Evolutionary conservation across 1,284 basidiomycete genomes (phyloP).

Genomic region (Ceratobasidium sp.): DNA sequence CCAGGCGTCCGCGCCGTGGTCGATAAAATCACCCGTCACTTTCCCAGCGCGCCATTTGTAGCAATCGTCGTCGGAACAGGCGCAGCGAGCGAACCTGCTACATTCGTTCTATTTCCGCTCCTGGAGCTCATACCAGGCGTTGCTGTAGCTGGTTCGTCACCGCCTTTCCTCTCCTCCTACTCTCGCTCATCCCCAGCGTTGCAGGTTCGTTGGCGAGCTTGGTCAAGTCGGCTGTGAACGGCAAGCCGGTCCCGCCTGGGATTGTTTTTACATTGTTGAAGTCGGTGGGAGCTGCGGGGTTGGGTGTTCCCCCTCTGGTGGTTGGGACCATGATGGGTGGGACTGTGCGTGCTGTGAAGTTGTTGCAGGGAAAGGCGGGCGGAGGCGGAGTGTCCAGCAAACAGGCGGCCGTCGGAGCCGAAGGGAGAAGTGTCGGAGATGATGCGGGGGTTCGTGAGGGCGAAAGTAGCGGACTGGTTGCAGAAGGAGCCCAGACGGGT

Average conservation of each 20-base stretch:
- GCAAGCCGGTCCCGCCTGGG: constrained; percentile 15
- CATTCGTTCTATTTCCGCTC: constrained; percentile 1
- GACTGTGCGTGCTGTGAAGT: not conserved
- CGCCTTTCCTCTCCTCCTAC: too few species aligned
- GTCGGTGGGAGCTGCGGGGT: constrained; percentile 1
- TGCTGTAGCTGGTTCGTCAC: not conserved
- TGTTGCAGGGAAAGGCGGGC: too few species aligned
- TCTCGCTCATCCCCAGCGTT: not conserved
- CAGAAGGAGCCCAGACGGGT: too few species aligned
- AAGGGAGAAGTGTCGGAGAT: too few species aligned
- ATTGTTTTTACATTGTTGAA: constrained; percentile 26
- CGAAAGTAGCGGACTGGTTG: too few species aligned
- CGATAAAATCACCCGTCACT: not conserved
- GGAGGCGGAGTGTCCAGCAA: too few species aligned
- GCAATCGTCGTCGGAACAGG: constrained; percentile 1
- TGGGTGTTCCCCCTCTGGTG: not conserved
- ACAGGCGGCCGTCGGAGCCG: too few species aligned
- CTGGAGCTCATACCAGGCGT: not conserved
- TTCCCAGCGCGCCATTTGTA: not conserved
- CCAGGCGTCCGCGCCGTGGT: constrained; percentile 1
- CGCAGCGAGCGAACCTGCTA: not conserved
- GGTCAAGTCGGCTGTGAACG: constrained; percentile 33
- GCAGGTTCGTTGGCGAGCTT: constrained; percentile 41
- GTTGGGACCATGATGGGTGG: not conserved
- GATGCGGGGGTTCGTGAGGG: too few species aligned